Evolutionary conservation across 768 basidiomycete species (phyloP).

Genomic region (Phylloporus arenicola): DNA sequence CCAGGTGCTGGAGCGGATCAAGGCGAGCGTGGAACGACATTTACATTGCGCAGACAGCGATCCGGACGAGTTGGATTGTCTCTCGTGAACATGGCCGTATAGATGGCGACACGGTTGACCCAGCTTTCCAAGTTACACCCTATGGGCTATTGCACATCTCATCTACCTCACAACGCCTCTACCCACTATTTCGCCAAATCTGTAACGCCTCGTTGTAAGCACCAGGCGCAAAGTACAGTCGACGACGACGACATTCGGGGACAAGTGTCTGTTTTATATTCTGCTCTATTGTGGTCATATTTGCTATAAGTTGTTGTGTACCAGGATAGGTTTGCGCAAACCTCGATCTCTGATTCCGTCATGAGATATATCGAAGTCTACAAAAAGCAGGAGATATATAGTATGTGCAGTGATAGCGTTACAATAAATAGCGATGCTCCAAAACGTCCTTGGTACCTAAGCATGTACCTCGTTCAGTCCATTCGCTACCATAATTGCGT

Average conservation of each 20-base stretch:
- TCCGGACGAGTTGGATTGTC: slow-evolving; percentile 44
- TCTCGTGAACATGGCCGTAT: slow-evolving; percentile 29
- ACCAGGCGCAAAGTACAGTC: too few species aligned
- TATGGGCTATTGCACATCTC: too few species aligned
- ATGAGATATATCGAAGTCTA: not conserved
- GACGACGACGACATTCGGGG: too few species aligned
- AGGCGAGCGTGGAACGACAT: slow-evolving; percentile 24
- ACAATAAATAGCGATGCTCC: slow-evolving; percentile 10
- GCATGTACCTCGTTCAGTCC: slow-evolving; percentile 16
- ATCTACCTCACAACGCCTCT: too few species aligned
- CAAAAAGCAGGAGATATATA: not conserved
- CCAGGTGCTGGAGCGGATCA: slow-evolving; percentile 37
- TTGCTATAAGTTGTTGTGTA: not conserved
- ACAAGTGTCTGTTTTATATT: too few species aligned
- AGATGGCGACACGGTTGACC: too few species aligned
- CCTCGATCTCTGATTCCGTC: not conserved
- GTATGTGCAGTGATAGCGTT: slow-evolving; percentile 13
- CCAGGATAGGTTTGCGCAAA: not conserved
- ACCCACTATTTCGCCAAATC: too few species aligned
- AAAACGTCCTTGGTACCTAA: not conserved
- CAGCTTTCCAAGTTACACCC: not conserved
- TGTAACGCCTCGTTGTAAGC: too few species aligned
- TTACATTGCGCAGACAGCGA: slow-evolving; percentile 28
- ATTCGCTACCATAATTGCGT: slow-evolving; percentile 12
- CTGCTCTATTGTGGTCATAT: not conserved